phyloP scores from a whole-genome alignment of 805 yeast genomes.

The Schizosaccharomyces japonicus region DNA sequence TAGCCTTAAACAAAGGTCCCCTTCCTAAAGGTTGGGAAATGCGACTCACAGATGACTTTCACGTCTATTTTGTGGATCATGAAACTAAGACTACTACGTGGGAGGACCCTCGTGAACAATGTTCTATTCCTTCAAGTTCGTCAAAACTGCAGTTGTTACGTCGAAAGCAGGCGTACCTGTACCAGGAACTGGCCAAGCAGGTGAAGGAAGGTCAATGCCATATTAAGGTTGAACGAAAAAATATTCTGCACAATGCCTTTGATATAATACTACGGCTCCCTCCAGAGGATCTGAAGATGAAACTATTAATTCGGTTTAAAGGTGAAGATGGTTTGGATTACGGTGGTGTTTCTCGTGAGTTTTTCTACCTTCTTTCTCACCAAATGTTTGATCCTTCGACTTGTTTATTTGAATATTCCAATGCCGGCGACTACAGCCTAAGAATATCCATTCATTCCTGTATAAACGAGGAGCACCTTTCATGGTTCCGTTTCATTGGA shows the following conservation, averaged over 20 bases:
- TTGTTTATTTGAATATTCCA: constrained; percentile 88
- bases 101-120: constrained; percentile 98
- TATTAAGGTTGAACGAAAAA: constrained; percentile 88
- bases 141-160: constrained; percentile 30
- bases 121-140: constrained; percentile 22
- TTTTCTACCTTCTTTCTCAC: constrained; percentile 84
- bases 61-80: constrained; percentile 96
- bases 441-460: constrained; percentile 95
- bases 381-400: constrained; percentile 98
- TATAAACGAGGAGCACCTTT: constrained; percentile 91
- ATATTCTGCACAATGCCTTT: constrained; percentile 88
- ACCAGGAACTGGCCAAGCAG: constrained; percentile 93
- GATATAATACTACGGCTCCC: constrained; percentile 97
- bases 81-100: constrained; percentile 97
- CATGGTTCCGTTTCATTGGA: constrained; percentile 93
- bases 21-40: constrained; percentile 98
- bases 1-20: constrained; percentile 35
- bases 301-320: constrained; percentile 92
- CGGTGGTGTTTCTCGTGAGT: constrained; percentile 97
- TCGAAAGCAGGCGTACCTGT: constrained; percentile 86
- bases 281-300: constrained; percentile 90
- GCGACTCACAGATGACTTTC: constrained; percentile 94
- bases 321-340: constrained; percentile 98
- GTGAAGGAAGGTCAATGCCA: constrained; percentile 96
- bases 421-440: constrained; percentile 90